phyloP scores from a whole-genome alignment of 2,329 filamentous ascomycete species.

The Alternaria brassicae region DNA sequence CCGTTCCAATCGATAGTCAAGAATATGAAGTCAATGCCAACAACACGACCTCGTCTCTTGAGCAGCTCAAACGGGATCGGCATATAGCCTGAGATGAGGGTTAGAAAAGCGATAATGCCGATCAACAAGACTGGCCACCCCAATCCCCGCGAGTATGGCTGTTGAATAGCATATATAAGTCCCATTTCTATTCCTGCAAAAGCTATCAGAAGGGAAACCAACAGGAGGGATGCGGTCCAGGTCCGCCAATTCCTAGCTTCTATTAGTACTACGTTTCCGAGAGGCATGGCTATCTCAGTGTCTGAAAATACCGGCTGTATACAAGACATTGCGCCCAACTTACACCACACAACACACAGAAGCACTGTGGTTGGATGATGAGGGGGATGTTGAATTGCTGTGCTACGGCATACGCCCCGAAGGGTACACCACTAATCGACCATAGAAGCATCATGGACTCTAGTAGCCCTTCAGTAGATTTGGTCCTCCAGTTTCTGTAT shows the following conservation, averaged over 20 bases:
- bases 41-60: constrained; percentile 65
- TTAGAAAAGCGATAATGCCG: constrained; percentile 62
- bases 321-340: constrained; percentile 59
- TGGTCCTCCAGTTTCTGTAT: constrained; percentile 69
- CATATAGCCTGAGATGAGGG: constrained; percentile 62
- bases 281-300: not conserved
- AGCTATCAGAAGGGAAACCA: constrained; percentile 34
- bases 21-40: constrained; percentile 66
- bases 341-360: constrained; percentile 55
- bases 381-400: constrained; percentile 54
- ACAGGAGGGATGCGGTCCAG: constrained; percentile 37
- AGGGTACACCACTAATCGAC: constrained; percentile 69
- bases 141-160: constrained; percentile 60
- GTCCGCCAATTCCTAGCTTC: constrained; percentile 47
- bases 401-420: constrained; percentile 66
- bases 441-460: constrained; percentile 75
- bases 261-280: not conserved
- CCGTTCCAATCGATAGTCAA: constrained; percentile 65
- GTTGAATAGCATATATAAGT: constrained; percentile 62
- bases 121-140: constrained; percentile 60
- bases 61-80: constrained; percentile 67
- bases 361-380: constrained; percentile 58
- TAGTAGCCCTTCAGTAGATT: constrained; percentile 69
- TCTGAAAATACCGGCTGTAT: constrained; percentile 52
- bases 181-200: constrained; percentile 62